These are phyloP conservation scores for Bretziella fagacearum DNA, from an alignment of 2,329 filamentous ascomycete species.

Conservation along the genomic window DNA sequence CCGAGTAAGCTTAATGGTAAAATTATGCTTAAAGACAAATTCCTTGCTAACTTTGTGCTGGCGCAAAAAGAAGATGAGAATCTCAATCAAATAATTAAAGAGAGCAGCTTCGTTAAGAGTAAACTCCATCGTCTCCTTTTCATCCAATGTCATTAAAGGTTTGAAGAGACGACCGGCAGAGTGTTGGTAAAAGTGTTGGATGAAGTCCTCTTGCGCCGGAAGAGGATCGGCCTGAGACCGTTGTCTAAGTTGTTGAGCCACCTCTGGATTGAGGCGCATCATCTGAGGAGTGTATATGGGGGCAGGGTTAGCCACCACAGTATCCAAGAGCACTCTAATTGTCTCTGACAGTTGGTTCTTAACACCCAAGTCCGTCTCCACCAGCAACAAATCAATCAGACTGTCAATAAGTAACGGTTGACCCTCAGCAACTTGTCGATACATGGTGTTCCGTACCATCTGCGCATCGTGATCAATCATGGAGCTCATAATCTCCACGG, in stretches of 20 bases:
- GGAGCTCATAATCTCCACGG: constrained; percentile 81
- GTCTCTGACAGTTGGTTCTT: constrained; percentile 93
- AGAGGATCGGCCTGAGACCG: constrained; percentile 35
- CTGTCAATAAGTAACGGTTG: constrained; percentile 77
- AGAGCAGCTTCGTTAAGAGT: constrained; percentile 74
- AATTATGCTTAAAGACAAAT: constrained; percentile 66
- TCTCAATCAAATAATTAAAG: constrained; percentile 79
- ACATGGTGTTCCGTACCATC: constrained; percentile 86
- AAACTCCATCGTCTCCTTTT: constrained; percentile 50
- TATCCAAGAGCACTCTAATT: constrained; percentile 82
- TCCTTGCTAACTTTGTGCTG: constrained; percentile 80
- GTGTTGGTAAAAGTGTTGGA: constrained; percentile 76
- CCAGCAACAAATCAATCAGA: constrained; percentile 74
- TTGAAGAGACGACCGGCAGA: constrained; percentile 74
- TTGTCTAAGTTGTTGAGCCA: constrained; percentile 20
- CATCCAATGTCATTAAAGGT: constrained; percentile 66
- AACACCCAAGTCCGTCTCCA: constrained; percentile 83
- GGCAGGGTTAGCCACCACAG: constrained; percentile 21
- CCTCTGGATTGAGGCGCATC: constrained; percentile 18
- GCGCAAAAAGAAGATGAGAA: constrained; percentile 83
- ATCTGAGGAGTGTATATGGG: constrained; percentile 19
- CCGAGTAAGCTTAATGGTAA: constrained; percentile 65
- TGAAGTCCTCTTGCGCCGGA: constrained; percentile 68
- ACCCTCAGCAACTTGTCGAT: constrained; percentile 79
- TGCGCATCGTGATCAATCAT: constrained; percentile 91